phyloP scores from a whole-genome alignment of 495 filamentous ascomycete species.

The Podospora comata region DNA sequence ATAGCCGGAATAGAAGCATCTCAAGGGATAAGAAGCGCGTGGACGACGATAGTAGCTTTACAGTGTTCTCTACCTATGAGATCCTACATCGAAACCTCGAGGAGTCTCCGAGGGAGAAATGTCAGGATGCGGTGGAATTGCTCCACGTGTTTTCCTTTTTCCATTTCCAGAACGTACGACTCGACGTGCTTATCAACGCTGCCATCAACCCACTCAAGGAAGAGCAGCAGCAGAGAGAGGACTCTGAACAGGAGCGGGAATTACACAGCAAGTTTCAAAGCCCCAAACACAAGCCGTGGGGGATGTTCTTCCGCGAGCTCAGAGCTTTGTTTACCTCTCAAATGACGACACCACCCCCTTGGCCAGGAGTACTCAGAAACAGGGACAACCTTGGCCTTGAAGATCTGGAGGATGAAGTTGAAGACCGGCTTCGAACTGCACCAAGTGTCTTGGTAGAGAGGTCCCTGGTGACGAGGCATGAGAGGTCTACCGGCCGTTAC shows the following conservation, averaged over 20 bases:
- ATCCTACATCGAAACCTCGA: constrained; percentile 9
- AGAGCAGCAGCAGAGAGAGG: constrained; percentile 6
- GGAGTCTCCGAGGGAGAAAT: not conserved
- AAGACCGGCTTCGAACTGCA: constrained; percentile 8
- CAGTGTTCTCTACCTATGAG: constrained; percentile 15
- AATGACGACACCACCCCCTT: not conserved
- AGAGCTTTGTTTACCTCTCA: not conserved
- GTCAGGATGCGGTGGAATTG: constrained; percentile 11
- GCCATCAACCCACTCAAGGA: constrained; percentile 8
- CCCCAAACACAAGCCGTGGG: not conserved
- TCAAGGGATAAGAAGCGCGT: not conserved
- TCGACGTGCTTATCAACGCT: constrained; percentile 4
- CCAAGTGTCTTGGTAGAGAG: not conserved
- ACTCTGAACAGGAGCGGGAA: constrained; percentile 1
- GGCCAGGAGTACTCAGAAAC: constrained; percentile 3
- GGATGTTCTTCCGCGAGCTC: not conserved
- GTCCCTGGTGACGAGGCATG: constrained; percentile 9
- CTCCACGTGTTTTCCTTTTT: constrained; percentile 17
- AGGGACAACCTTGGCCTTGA: constrained; percentile 1
- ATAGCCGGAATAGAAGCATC: not conserved
- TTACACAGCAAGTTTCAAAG: not conserved
- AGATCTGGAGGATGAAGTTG: constrained; percentile 9
- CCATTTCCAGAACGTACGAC: constrained; percentile 12
- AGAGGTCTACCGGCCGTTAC: constrained; percentile 3
- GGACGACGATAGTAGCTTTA: constrained; percentile 4